These are phyloP conservation scores for Hygrophorus pudorinus DNA, from an alignment of 768 basidiomycete genomes.

Conservation along the genomic window DNA sequence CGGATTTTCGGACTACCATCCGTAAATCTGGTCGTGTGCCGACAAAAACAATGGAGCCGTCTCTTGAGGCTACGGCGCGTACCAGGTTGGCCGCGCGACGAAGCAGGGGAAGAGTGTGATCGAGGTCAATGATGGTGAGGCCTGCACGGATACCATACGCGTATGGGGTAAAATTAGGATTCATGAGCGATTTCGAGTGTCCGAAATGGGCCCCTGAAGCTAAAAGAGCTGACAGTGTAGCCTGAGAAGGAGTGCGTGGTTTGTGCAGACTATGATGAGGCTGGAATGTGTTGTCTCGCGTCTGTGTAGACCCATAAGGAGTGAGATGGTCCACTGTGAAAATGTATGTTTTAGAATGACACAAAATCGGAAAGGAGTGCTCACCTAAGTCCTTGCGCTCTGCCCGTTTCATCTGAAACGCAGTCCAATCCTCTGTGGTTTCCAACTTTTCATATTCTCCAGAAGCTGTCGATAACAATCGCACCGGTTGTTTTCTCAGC, in stretches of 20 bases:
- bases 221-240: conserved; percentile 82
- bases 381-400: conserved; percentile 47
- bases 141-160: conserved; percentile 88
- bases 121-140: conserved; percentile 89
- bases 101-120: conserved; percentile 85
- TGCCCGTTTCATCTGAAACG: conserved; percentile 41
- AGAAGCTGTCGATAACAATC: background rate
- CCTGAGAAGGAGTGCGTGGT: conserved; percentile 42
- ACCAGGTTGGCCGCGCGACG: conserved; percentile 85
- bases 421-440: conserved; percentile 4
- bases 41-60: conserved; percentile 83
- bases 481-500: background rate
- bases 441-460: conserved; percentile 1
- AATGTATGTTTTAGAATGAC: conserved; percentile 11
- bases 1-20: conserved; percentile 66
- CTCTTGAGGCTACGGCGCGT: conserved; percentile 67
- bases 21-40: conserved; percentile 79
- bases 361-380: conserved; percentile 13
- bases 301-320: conserved; percentile 72
- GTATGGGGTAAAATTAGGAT: conserved; percentile 85
- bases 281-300: conserved; percentile 55
- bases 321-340: conserved; percentile 49
- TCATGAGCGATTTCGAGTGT: conserved; percentile 74
- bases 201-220: conserved; percentile 94
- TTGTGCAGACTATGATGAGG: conserved; percentile 62